Base-by-base conservation (phyloP, 2,329 filamentous ascomycete species). In the Fusarium torreyae region DNA sequence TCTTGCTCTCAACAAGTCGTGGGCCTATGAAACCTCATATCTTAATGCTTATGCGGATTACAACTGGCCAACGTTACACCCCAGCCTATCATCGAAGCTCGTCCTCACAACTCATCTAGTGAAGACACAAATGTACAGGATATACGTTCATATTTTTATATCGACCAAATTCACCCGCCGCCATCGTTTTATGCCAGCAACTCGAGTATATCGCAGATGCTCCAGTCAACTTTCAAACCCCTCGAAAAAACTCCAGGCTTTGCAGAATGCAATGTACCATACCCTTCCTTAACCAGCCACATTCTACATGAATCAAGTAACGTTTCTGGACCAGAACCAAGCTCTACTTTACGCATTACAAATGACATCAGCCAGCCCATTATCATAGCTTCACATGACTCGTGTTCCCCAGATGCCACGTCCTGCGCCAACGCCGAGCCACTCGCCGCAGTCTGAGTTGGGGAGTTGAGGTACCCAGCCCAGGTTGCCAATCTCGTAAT, bases 401-500 rank as follows among this genome's bases (percentile, higher is more conserved):
- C 81, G 88, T 17, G 94, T 90, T 26, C 92, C 92, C 92, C 92
- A 96, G 34, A 96, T 88, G 7, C 93, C 93, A 64, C 93, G 85
- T 20, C 93, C 93, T 18, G 92, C 93, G 74, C 91, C 91, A 3
- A 96, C 91, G 44, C 93, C 93, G 8, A 97, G 82, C 93, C 93
- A 97, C 72, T 97, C 93, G 20, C 92, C 92, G 17, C 87, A 88
- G 60, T 94, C 92, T 18, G 83, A 84, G 31, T 86, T 91, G 57
- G 91, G 81, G 22, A 90, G 82, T 66, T 91, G 90, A 33, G 93
- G 93, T 31, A 93, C 92, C 93, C 93, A 97, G 69, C 91, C 92
- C 15, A 97, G 84, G 77, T 97, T 97, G 40, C 90, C 91, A 50
- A 97, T 89, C 79, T 97, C 93, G 74, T 95, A 95, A 69, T 96